These are phyloP conservation scores for Cymodocea nodosa DNA, from an alignment of 116 monocot genomes.

Conservation along the genomic window DNA sequence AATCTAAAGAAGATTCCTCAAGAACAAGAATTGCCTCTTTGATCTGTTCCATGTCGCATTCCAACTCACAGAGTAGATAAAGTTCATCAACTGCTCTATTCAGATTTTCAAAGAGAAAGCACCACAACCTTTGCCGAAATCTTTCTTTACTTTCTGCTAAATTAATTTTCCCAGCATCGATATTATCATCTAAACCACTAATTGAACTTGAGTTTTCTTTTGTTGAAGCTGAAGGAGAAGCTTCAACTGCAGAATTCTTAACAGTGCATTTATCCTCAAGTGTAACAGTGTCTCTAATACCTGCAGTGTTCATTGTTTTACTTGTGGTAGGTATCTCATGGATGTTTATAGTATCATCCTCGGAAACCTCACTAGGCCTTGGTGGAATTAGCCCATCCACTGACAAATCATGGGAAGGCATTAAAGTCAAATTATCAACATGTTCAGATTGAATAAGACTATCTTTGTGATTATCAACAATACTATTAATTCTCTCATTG, in stretches of 20 bases:
- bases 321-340: background rate
- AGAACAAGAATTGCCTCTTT: constrained; percentile 90
- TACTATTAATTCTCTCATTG: constrained; percentile 6
- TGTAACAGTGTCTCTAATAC: background rate
- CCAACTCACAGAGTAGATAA: constrained; percentile 94
- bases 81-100: constrained; percentile 97
- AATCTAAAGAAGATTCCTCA: constrained; percentile 88
- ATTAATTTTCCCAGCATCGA: constrained; percentile 36
- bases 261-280: background rate
- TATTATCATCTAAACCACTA: constrained; percentile 2
- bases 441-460: constrained; percentile 5
- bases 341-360: background rate
- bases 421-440: constrained; percentile 3
- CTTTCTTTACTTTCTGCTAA: constrained; percentile 83
- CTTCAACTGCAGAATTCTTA: constrained; percentile 8
- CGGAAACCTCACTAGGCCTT: background rate
- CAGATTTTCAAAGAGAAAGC: constrained; percentile 94
- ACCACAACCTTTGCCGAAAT: constrained; percentile 95
- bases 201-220: constrained; percentile 4
- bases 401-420: background rate
- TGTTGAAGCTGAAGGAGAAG: constrained; percentile 9
- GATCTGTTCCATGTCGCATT: constrained; percentile 94
- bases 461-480: constrained; percentile 9
- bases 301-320: background rate
- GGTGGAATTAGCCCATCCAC: background rate